phyloP scores from a whole-genome alignment of 2,329 filamentous ascomycete species.

The Diaporthe australafricana region DNA sequence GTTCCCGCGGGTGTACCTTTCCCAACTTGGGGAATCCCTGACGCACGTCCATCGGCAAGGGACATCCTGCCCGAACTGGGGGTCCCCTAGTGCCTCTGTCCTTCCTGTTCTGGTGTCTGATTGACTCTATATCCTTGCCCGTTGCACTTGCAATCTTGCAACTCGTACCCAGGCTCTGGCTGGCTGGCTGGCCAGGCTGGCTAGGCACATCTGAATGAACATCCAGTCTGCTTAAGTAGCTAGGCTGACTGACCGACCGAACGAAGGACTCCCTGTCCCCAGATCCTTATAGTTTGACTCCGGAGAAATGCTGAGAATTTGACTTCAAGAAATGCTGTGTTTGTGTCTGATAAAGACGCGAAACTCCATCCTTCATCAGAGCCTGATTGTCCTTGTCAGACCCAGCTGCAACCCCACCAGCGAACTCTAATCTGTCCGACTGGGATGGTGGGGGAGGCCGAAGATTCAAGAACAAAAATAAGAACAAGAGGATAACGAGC shows the following conservation, averaged over 20 bases:
- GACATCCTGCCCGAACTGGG: constrained; percentile 18
- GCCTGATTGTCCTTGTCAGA: constrained; percentile 19
- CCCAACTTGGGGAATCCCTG: constrained; percentile 21
- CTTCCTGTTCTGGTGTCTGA: neutral
- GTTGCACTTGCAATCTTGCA: constrained; percentile 16
- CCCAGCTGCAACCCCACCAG: constrained; percentile 20
- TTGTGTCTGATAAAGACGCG: neutral
- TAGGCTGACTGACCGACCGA: neutral
- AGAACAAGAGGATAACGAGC: neutral
- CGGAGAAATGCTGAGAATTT: too few relatives aligned
- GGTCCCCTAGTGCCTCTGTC: neutral
- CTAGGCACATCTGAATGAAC: neutral
- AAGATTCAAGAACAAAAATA: neutral
- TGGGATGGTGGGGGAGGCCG: neutral
- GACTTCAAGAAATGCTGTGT: too few relatives aligned
- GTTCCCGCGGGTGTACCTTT: constrained; percentile 1
- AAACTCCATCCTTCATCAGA: constrained; percentile 24
- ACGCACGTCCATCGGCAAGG: constrained; percentile 1
- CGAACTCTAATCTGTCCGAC: constrained; percentile 18
- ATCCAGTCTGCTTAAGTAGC: neutral
- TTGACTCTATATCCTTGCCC: neutral
- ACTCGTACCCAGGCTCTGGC: neutral
- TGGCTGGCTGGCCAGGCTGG: too few relatives aligned
- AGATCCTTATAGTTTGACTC: too few relatives aligned
- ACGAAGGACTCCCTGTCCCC: neutral